Evolutionary conservation across 1,139 yeast species (phyloP).

Genomic region (Saccharomyces pastorianus): DNA sequence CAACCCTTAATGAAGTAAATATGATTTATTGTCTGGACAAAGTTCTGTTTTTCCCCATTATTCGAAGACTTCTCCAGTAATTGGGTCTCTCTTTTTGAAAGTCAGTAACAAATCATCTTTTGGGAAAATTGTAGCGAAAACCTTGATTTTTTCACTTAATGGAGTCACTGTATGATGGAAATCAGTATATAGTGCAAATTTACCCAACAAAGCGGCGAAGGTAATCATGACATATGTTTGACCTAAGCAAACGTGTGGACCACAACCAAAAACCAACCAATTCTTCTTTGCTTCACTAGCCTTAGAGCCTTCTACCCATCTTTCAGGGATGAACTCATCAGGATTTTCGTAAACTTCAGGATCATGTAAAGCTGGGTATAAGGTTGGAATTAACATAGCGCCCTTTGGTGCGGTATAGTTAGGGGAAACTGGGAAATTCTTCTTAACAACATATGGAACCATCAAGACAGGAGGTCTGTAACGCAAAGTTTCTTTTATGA

Average conservation of each 20-base stretch:
- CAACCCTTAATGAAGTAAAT: background rate
- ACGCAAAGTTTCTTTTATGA: conserved; percentile 84
- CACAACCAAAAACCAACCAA: conserved; percentile 95
- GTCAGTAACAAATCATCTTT: conserved; percentile 82
- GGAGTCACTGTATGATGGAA: conserved; percentile 76
- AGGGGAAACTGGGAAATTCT: conserved; percentile 73
- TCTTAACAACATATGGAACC: conserved; percentile 94
- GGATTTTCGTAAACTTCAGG: conserved; percentile 94
- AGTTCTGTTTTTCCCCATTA: conserved; percentile 3
- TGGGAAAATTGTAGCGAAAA: conserved; percentile 96
- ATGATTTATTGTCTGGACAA: background rate
- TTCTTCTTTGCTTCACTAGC: conserved; percentile 65
- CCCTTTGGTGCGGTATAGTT: conserved; percentile 92
- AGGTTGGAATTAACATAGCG: conserved; percentile 89
- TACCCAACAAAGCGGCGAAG: conserved; percentile 84
- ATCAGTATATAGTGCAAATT: conserved; percentile 71
- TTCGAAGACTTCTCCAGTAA: conserved; percentile 28
- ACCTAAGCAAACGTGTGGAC: conserved; percentile 93
- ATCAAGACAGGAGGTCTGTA: conserved; percentile 95
- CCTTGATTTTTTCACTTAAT: conserved; percentile 82
- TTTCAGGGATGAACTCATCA: conserved; percentile 87
- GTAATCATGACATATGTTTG: conserved; percentile 87
- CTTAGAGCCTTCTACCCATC: conserved; percentile 71
- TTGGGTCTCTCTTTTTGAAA: conserved; percentile 56
- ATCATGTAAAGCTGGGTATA: conserved; percentile 93